phyloP scores from a whole-genome alignment of 1,284 basidiomycete species.

The Apiotrichum akiyoshidainum region DNA sequence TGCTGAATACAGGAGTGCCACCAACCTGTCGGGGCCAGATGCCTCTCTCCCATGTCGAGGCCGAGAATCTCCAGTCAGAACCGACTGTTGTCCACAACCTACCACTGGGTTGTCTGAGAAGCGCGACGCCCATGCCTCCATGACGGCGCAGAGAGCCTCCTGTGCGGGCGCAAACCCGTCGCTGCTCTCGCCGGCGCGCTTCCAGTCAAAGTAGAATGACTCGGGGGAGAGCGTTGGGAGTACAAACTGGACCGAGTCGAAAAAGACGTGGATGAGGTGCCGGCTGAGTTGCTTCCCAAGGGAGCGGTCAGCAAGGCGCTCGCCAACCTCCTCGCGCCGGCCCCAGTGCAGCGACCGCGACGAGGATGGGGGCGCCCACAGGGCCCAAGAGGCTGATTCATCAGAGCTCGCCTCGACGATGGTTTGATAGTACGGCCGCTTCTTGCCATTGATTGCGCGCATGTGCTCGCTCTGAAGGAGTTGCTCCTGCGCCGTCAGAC shows the following conservation, averaged over 20 bases:
- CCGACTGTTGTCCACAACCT: constrained; percentile 1
- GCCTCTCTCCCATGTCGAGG: constrained; percentile 15
- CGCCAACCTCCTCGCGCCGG: constrained; percentile 27
- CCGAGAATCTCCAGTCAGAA: constrained; percentile 24
- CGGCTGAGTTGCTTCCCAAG: constrained; percentile 32
- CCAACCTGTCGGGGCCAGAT: neutral
- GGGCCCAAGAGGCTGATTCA: constrained; percentile 23
- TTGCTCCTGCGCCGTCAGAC: too few relatives aligned
- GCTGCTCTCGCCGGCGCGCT: constrained; percentile 32
- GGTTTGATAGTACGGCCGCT: neutral
- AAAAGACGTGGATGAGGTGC: constrained; percentile 36
- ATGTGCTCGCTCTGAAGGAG: neutral
- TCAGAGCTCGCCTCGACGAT: too few relatives aligned
- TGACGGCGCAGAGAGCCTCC: constrained; percentile 38
- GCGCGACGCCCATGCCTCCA: constrained; percentile 43
- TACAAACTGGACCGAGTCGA: constrained; percentile 35
- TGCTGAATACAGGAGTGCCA: neutral
- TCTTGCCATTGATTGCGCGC: neutral
- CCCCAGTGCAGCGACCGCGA: constrained; percentile 23
- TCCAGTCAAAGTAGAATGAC: constrained; percentile 39
- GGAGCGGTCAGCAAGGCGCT: constrained; percentile 33
- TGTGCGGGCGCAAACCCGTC: constrained; percentile 35
- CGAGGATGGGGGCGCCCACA: constrained; percentile 15
- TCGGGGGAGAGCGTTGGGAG: constrained; percentile 41
- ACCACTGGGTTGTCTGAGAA: constrained; percentile 43